Evolutionary conservation across 1,139 yeast genomes (phyloP), one percentile per base, ranked within the genome.

Genomic region (Insectozyma bohioensis): DNA sequence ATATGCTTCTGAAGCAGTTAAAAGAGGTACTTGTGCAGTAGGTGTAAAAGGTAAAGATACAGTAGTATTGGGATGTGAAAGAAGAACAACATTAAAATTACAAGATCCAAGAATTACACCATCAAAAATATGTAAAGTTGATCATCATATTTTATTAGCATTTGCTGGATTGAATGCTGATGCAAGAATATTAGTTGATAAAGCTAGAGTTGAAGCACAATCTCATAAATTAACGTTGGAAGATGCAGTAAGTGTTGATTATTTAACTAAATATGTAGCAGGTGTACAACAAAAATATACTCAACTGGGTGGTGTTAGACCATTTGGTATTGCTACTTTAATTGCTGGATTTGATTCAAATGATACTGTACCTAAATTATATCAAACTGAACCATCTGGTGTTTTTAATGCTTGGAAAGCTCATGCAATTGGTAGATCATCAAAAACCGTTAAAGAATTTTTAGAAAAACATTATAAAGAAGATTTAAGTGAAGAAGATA

Each of bases 361-460:
- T 50, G 96, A 87, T 58, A 65, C 63, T 15, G 75, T 72, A 24
- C 97, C 98, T 29, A 80, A 78, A 56, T 74, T 94, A 49, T 92
- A 83, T 63, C 95, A 86, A 62, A 92, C 98, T 12, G 99, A 92
- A 59, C 98, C 98, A 28, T 85, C 95, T 28, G 99, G 99, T 18
- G 94, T 92, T 45, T 92, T 84, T 57, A 87, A 95, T 36, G 95
- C 97, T n/a, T 92, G 98, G 98, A 87, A 90, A 60, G 97, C 98
- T 13, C 94, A 87, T 58, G 90, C 98, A 15, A 92, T 94, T 56
- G 99, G 99, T 37, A 80, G 96, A 55, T 85, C 95, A 40, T 78
- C 95, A 42, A 92, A 92, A 61, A 92, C 97, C 1, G 97, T 94
- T 20, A 81, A 95, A 48, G 98, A 94, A 59, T 85, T 90, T 50